These are phyloP conservation scores for Colletotrichum filicis DNA, from an alignment of 2,329 filamentous ascomycete species.

Conservation along the genomic window DNA sequence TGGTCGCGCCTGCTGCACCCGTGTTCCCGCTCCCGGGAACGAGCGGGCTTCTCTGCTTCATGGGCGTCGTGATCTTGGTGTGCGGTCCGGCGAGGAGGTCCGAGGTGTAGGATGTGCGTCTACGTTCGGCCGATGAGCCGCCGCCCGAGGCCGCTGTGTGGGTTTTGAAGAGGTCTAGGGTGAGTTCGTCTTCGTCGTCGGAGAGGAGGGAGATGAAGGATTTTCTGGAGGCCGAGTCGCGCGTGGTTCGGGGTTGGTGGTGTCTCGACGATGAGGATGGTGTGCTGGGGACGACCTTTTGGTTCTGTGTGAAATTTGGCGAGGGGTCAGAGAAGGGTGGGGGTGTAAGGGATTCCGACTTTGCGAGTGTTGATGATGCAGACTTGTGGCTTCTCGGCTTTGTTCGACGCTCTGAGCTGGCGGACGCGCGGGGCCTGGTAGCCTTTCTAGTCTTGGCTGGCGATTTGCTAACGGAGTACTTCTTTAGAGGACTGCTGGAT, in stretches of 20 bases:
- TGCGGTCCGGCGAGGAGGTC: slow-evolving; percentile 11
- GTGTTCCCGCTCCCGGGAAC: not conserved
- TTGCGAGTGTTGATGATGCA: too few relatives aligned
- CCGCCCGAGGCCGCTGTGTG: slow-evolving; percentile 23
- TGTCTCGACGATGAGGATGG: not conserved
- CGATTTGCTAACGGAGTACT: not conserved
- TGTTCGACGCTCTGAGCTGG: not conserved
- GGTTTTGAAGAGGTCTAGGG: slow-evolving; percentile 44
- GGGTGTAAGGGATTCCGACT: not conserved
- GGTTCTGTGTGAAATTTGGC: not conserved
- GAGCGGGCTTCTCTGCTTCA: not conserved
- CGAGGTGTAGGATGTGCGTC: slow-evolving; percentile 2
- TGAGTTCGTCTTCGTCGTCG: slow-evolving; percentile 50
- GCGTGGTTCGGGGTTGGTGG: not conserved
- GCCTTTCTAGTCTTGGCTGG: not conserved
- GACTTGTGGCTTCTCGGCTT: not conserved
- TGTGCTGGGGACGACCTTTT: slow-evolving; percentile 1
- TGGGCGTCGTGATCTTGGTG: slow-evolving; percentile 26
- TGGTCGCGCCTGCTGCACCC: not conserved
- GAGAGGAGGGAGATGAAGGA: slow-evolving; percentile 57
- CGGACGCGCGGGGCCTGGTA: not conserved
- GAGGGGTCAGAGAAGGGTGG: not conserved
- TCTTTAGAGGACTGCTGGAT: slow-evolving; percentile 14
- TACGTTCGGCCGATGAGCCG: not conserved
- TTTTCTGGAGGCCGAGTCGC: slow-evolving; percentile 42